Percentiles rank a stretch among this genome's conserved stretches.
Conservation (phyloP, 148 eudicot species). For the Polygonum maritimum region DNA sequence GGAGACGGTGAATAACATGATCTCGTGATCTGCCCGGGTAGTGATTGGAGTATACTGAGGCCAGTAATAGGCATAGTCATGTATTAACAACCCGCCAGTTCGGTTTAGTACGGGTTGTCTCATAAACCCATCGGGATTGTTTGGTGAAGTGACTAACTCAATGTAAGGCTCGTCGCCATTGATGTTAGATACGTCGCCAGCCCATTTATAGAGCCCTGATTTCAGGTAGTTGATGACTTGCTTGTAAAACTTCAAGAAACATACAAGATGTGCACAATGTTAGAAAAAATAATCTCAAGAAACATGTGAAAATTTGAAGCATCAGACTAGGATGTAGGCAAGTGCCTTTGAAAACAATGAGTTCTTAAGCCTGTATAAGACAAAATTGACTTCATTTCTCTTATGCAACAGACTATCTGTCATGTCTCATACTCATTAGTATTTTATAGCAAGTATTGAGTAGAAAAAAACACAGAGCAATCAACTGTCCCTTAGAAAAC, state of each 20-base stretch:
- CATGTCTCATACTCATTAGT: neutral
- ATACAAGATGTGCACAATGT: neutral
- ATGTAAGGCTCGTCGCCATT: constrained; percentile 62
- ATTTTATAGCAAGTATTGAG: neutral
- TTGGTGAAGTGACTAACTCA: constrained; percentile 93
- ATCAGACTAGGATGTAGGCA: neutral
- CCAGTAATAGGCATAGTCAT: constrained; percentile 97
- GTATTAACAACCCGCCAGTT: constrained; percentile 51
- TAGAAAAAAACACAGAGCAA: neutral
- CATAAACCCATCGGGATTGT: constrained; percentile 83
- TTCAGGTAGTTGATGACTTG: constrained; percentile 66
- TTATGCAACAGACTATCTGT: neutral
- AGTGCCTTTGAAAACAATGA: neutral
- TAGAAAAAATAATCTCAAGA: neutral
- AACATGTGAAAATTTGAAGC: neutral
- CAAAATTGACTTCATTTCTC: neutral
- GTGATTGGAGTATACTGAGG: constrained; percentile 91
- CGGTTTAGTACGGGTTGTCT: constrained; percentile 64
- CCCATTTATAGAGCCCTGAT: constrained; percentile 96
- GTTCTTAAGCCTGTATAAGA: neutral
- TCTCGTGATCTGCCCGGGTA: constrained; percentile 61
- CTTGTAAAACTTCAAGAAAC: constrained; percentile 63
- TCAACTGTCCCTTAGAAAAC: constrained; percentile 1
- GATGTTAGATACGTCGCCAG: constrained; percentile 60
- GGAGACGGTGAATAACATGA: constrained; percentile 92